Conservation (phyloP, 2,329 filamentous ascomycete species). For the Calycina herbarum region DNA sequence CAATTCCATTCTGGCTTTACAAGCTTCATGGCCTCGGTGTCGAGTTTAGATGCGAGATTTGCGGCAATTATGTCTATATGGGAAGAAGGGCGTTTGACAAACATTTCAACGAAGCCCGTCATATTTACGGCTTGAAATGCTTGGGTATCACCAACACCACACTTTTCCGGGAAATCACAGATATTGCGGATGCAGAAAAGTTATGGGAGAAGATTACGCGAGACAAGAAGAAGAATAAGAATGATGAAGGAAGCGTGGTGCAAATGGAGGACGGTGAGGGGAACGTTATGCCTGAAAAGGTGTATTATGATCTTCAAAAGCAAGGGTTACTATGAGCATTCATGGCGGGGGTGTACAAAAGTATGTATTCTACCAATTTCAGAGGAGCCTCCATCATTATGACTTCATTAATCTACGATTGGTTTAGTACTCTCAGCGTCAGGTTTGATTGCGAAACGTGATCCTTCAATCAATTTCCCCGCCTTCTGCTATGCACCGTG, state of each 20-base stretch:
- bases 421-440: neutral
- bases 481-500: too few relatives aligned
- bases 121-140: constrained; percentile 92
- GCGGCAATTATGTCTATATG: constrained; percentile 99
- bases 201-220: constrained; percentile 92
- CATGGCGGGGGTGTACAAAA: constrained; percentile 12
- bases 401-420: constrained; percentile 2
- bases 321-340: constrained; percentile 70
- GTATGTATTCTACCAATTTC: constrained; percentile 15
- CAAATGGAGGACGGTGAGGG: constrained; percentile 98
- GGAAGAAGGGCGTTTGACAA: constrained; percentile 95
- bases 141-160: constrained; percentile 89
- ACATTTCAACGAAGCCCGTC: constrained; percentile 92
- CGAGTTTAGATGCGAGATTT: constrained; percentile 94
- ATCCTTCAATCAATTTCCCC: neutral
- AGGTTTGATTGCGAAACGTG: neutral
- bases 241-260: constrained; percentile 79
- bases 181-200: constrained; percentile 82
- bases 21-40: constrained; percentile 93
- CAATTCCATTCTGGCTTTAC: constrained; percentile 98
- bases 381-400: neutral
- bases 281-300: constrained; percentile 99
- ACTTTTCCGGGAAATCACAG: constrained; percentile 90
- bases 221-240: constrained; percentile 76
- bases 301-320: constrained; percentile 93